Evolutionary conservation across 345 rosid genomes (phyloP), one percentile per base, ranked within the genome.

Genomic region (Salix dunnii): DNA sequence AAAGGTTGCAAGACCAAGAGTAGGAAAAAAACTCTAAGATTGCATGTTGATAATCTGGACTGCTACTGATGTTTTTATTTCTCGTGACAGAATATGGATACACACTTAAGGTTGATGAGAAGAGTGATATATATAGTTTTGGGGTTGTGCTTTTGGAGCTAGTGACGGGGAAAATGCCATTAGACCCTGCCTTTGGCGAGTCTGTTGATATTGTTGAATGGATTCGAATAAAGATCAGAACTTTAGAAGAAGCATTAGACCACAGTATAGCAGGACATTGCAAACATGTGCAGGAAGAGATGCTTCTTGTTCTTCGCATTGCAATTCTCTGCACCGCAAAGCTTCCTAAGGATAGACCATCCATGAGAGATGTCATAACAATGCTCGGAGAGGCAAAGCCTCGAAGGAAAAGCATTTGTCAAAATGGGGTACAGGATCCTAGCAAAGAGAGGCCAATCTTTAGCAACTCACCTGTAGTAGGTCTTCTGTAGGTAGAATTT

Each of bases 371-470:
- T 21, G 83, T 92, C 7, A 85, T 90, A 66, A 86, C 90, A 25
- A 91, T 91, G 97, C 97, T 94, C 21, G 90, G 91, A 58, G 93
- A 94, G 88, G 97, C 97, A 30, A 94, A 90, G 75, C 98, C 97
- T 0, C 79, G 94, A 70, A 87, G 96, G 86, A 91, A 94, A 86
- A 95, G 94, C 71, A 84, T 88, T 6, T 86, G 93, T 49, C 84
- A 85, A 23, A 78, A 76, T 67, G 83, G 76, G n/a, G 80, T 68
- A 46, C 83, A 78, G 11, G 77, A 74, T 77, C 79, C 77, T 11
- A 74, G 72, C 75, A 89, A 87, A 65, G 94, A 91, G 67, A 70
- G 76, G 84, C 91, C 85, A 31, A 70, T 89, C 35, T 91, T 91
- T 58, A 87, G 80, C 76, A 85, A 78, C 83, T 91, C 94, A 58